Base-by-base conservation (phyloP, 2,329 filamentous ascomycete species). In the Fusarium veterinarium region DNA sequence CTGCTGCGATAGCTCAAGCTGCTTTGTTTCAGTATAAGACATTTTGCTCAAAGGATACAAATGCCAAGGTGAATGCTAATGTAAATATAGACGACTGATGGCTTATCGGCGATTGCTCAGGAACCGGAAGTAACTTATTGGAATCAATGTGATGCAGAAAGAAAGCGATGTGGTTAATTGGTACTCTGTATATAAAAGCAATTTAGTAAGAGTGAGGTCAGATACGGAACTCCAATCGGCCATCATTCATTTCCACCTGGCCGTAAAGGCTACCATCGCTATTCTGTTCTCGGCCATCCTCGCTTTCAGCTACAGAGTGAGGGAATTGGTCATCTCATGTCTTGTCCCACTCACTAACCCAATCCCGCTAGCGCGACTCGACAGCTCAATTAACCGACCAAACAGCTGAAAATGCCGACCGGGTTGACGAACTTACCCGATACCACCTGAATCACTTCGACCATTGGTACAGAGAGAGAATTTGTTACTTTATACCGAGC, bases 291-390 rank as follows among this genome's bases (percentile, higher is more conserved):
- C 31, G 4, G 16, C 11, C 4, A 12, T 5, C 9, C 17, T 13
- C 3, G 37, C 13, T 8, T 40, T 31, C 19, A 3, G 20, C 11
- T 13, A 11, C 4, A 41, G 23, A 23, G 11, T 3, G 16, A 28
- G 19, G 23, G 23, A 46, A 56, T 56, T 33, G 12, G 10, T 6
- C 5, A n/a, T 2, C 7, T 35, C 10, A n/a, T 17, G 6, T 5
- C 45, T n/a, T 30, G 13, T 5, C 0, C 44, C 28, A n/a, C 9
- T 6, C 3, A 25, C 30, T 19, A 23, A 33, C 16, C 46, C 8
- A 6, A 33, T 23, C 3, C 5, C 2, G n/a, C 6, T 40, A 16
- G n/a, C 38, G 16, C 1, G 2, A 11, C 14, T 1, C 1, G 3
- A 5, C 13, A 9, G 6, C 7, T n/a, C 10, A 16, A 53, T 53